A percentile compares a stretch with the other conserved stretches of the same genome.
These are phyloP conservation scores for Globisporangium uncinulatum DNA, from an alignment of 352 stramenopile genomes.

Conservation along the genomic window DNA sequence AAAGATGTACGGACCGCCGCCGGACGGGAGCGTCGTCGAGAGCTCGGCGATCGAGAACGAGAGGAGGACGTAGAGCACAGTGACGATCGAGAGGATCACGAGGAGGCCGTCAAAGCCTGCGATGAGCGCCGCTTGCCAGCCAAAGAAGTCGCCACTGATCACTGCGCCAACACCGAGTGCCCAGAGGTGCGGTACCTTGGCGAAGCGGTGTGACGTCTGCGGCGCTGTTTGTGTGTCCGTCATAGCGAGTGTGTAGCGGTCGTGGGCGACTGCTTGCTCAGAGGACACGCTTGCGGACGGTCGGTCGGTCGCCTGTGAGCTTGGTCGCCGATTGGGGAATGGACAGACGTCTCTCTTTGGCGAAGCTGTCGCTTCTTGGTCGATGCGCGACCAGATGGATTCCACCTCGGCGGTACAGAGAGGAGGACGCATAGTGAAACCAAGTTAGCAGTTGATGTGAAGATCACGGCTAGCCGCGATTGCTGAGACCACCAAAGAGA, in stretches of 20 bases:
- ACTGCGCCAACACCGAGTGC: conserved; percentile 50
- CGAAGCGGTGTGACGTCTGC: conserved; percentile 28
- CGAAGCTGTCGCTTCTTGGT: too few species aligned
- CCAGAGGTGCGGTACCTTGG: conserved; percentile 52
- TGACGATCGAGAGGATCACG: conserved; percentile 50
- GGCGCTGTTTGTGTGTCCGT: conserved; percentile 1
- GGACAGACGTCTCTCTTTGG: too few species aligned
- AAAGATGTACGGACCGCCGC: conserved; percentile 60
- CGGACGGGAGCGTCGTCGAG: conserved; percentile 44
- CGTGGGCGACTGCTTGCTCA: neutral
- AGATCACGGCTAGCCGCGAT: too few species aligned
- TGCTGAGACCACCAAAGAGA: too few species aligned
- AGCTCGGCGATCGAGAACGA: conserved; percentile 70
- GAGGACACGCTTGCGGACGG: too few species aligned
- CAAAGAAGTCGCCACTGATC: conserved; percentile 58
- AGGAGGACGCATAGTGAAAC: too few species aligned
- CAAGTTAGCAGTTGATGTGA: too few species aligned
- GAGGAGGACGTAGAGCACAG: conserved; percentile 55
- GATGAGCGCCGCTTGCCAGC: conserved; percentile 49
- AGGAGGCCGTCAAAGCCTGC: conserved; percentile 54
- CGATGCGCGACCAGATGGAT: too few species aligned
- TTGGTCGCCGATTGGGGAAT: too few species aligned
- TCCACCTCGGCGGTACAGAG: too few species aligned
- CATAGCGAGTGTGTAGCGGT: neutral
- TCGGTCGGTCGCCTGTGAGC: too few species aligned